phyloP scores from a whole-genome alignment of 805 yeast species.

The Suhomyces tanzawaensis region DNA sequence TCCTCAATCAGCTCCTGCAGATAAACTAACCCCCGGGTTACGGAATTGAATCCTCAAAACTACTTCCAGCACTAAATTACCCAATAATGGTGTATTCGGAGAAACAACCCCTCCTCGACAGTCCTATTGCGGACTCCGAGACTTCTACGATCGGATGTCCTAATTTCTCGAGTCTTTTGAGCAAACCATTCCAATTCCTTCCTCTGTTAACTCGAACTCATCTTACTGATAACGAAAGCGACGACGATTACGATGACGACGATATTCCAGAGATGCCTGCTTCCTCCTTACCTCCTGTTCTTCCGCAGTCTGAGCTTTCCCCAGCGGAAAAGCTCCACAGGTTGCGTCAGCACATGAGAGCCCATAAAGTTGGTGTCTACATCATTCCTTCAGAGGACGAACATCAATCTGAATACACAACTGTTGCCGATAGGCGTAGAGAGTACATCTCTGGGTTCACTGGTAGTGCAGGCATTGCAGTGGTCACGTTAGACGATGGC shows the following conservation, averaged over 20 bases:
- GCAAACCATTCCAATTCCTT: conserved; percentile 25
- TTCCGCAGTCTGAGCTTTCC: neutral
- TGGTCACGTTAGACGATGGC: conserved; percentile 56
- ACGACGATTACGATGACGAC: conserved; percentile 18
- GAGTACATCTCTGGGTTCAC: conserved; percentile 83
- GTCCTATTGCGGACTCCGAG: conserved; percentile 8
- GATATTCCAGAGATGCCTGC: conserved; percentile 27
- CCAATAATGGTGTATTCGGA: conserved; percentile 8
- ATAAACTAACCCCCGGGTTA: too few relatives aligned
- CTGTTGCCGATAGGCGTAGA: conserved; percentile 77
- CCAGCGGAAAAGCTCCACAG: conserved; percentile 48
- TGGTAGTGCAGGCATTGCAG: conserved; percentile 91
- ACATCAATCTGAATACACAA: conserved; percentile 89
- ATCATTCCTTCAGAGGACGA: conserved; percentile 86
- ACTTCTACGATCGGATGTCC: conserved; percentile 20
- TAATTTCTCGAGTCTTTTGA: conserved; percentile 16
- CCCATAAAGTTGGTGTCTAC: conserved; percentile 66
- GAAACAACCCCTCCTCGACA: conserved; percentile 13
- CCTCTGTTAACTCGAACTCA: conserved; percentile 13
- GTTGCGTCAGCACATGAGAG: conserved; percentile 64
- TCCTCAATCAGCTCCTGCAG: too few relatives aligned
- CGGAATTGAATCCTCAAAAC: too few relatives aligned
- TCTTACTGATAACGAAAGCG: conserved; percentile 8
- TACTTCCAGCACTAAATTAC: too few relatives aligned
- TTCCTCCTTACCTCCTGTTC: conserved; percentile 7